Base-by-base conservation (phyloP, 805 yeast genomes). In the Nakazawaea populi region DNA sequence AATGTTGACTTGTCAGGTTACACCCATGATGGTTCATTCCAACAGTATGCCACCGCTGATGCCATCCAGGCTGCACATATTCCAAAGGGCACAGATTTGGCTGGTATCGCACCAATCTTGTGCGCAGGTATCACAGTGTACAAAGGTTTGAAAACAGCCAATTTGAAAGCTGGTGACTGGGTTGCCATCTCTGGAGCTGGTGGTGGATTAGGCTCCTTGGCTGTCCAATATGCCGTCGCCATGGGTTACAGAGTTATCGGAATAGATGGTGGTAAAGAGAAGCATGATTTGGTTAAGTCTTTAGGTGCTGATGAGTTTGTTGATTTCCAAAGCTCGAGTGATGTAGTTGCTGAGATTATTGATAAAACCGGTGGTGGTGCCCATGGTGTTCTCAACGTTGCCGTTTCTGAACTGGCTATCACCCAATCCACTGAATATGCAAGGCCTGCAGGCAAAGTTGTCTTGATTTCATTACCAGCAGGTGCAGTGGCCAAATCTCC, bases 161-260 rank as follows among this genome's bases (percentile, higher is more conserved):
- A 18, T 18, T 18, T 18, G 24, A 18, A 18, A 18, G 24, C 24
- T 18, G 24, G 24, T 18, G 24, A 18, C 24, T 18, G 24, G 24
- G 24, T 18, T 3, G 24, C 24, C 24, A 18, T 85, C 59, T 79
- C 87, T 53, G 91, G 91, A 68, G 89, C 89, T 50, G 89, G 84
- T 61, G 89, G 90, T 66, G 90, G 90, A 56, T 79, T 85, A 61
- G 91, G 91, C 54, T 76, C 89, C 51, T 71, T 85, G 56, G 89
- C 88, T 51, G 70, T 82, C 59, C 90, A 85, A 71, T 85, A 81
- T 71, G 90, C 89, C 54, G 76, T 71, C 64, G 89, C 88, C 53
- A 83, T 85, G 89, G 90, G 89, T 58, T 74, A 71, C 71, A 75
- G 88, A 62, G 87, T 83, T 49, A 61, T 85, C 48, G 89, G 80